These are phyloP conservation scores for Lycium barbarum DNA, from an alignment of 257 asterid species.

Conservation along the genomic window DNA sequence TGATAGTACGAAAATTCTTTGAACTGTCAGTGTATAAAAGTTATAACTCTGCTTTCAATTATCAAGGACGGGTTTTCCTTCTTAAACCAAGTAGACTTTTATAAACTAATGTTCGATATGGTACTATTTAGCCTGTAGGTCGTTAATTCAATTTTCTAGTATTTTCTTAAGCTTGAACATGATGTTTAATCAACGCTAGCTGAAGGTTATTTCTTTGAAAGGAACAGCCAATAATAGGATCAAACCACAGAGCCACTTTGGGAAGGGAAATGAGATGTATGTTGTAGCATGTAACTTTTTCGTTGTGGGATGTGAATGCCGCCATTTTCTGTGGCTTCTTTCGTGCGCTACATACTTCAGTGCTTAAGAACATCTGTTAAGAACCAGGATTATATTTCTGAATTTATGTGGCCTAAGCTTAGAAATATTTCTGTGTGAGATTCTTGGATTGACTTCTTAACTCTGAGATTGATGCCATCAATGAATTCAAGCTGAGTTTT, in stretches of 20 bases:
- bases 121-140: not conserved
- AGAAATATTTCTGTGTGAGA: not conserved
- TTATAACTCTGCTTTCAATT: not conserved
- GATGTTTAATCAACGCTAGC: not conserved
- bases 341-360: not conserved
- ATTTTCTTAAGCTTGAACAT: not conserved
- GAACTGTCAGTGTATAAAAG: not conserved
- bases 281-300: not conserved
- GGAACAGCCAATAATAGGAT: conserved; percentile 1
- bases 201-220: not conserved
- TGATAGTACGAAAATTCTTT: not conserved
- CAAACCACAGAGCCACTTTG: conserved; percentile 2
- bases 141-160: not conserved
- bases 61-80: not conserved
- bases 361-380: not conserved
- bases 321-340: not conserved
- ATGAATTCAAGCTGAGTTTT: conserved; percentile 11
- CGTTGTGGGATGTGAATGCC: not conserved
- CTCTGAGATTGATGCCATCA: conserved; percentile 9
- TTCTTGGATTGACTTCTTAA: not conserved
- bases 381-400: not conserved
- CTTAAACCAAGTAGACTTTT: not conserved
- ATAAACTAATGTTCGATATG: not conserved
- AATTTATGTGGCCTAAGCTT: not conserved
- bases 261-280: not conserved